These are phyloP conservation scores for Ophiostoma montium DNA, from an alignment of 2,329 filamentous ascomycete species.

Conservation along the genomic window DNA sequence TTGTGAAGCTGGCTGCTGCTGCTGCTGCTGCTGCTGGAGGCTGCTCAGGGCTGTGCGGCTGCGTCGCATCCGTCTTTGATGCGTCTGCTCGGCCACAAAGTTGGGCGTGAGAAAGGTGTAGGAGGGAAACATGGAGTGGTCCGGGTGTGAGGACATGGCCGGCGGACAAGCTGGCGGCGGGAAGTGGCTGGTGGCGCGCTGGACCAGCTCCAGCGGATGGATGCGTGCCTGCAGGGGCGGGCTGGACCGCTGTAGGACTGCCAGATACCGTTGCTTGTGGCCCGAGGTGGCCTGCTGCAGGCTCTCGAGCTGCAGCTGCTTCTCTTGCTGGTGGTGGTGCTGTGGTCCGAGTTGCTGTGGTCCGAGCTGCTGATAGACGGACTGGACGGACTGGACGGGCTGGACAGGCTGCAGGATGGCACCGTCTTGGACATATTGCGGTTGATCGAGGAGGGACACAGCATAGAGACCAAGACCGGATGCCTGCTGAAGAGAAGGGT, in stretches of 20 bases:
- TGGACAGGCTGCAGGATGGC: neutral
- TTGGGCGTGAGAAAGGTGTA: constrained; percentile 4
- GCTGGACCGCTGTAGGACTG: neutral
- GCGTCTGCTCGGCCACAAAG: neutral
- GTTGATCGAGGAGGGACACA: neutral
- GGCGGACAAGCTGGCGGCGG: constrained; percentile 1
- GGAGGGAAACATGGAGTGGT: constrained; percentile 7
- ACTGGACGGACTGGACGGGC: no score
- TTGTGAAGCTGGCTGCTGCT: neutral
- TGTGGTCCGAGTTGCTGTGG: neutral
- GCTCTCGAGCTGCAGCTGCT: neutral
- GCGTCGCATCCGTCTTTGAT: neutral
- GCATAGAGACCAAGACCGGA: neutral
- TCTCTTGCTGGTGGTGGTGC: neutral
- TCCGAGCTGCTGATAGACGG: neutral
- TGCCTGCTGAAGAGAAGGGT: neutral
- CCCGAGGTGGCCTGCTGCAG: neutral
- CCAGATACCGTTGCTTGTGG: neutral
- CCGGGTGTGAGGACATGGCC: constrained; percentile 5
- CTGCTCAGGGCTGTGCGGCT: neutral
- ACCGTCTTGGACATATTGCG: neutral
- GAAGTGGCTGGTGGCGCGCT: neutral
- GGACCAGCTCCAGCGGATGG: neutral
- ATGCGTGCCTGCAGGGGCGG: neutral
- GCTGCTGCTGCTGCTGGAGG: no score